Conservation (phyloP, 805 yeast species). For the Candida morakotiae region DNA sequence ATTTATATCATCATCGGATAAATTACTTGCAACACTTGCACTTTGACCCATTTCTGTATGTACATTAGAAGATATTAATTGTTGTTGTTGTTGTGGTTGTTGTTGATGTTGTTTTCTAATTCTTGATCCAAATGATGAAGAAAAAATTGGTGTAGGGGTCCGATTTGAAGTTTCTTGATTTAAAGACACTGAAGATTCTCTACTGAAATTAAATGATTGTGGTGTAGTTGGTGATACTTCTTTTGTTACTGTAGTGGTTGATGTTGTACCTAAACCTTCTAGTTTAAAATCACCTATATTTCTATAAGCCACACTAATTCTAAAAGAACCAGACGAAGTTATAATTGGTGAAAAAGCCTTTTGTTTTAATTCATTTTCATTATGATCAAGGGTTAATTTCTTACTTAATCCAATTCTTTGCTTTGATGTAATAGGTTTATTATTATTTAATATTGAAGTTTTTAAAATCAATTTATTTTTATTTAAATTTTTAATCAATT, state of each 20-base stretch:
- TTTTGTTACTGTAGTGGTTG: conserved; percentile 7
- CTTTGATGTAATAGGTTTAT: conserved; percentile 70
- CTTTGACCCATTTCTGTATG: conserved; percentile 17
- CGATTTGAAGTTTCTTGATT: background rate
- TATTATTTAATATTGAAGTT: conserved; percentile 65
- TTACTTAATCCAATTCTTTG: conserved; percentile 85
- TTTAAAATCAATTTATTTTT: conserved; percentile 20
- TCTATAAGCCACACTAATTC: conserved; percentile 77
- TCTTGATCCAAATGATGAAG: conserved; percentile 72
- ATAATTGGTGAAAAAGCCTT: conserved; percentile 65
- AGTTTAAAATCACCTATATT: conserved; percentile 64
- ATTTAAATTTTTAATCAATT: conserved; percentile 38
- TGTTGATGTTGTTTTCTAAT: conserved; percentile 29
- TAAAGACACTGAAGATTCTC: background rate
- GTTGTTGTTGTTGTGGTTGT: conserved; percentile 11
- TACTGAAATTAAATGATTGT: conserved; percentile 15
- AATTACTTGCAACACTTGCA: conserved; percentile 19
- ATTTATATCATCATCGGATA: conserved; percentile 54
- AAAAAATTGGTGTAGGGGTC: conserved; percentile 59
- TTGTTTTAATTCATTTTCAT: conserved; percentile 41
- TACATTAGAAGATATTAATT: background rate
- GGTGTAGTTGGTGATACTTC: conserved; percentile 12
- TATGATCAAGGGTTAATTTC: conserved; percentile 39
- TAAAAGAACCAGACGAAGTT: conserved; percentile 71
- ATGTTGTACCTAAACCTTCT: conserved; percentile 28